Base-by-base conservation (phyloP, 1,139 yeast species). In the Spencermartinsiella ligniputridi region DNA sequence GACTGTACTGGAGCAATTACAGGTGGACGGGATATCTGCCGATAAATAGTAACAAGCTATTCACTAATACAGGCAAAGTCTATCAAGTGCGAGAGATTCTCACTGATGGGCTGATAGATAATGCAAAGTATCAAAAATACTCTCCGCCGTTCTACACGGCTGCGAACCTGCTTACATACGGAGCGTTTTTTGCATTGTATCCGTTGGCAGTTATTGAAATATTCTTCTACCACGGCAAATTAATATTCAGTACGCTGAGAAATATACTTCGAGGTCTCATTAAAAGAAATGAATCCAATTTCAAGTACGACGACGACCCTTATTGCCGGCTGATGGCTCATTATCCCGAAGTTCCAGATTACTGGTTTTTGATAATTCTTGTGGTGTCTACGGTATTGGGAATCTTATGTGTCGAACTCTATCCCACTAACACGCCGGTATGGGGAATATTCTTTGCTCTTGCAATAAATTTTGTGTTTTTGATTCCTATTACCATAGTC, bases 331-430 rank as follows among this genome's bases (percentile, higher is more conserved):
- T 78, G 75, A 78, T 78, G 81, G 54, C 69, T 21, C 64, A 63
- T 21, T 55, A 78, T 83, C 11, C 71, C 25, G 83, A 79, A 52
- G 83, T 78, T 33, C 84, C 84, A n/a, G 79, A 76, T 46, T 74
- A 75, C 74, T 76, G 76, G 70, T 79, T 74, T 52, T 52, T 74
- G 19, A 41, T 63, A 11, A 67, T 78, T 21, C 64, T 79, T 48
- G 47, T 72, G 11, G 51, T 71, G 25, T 69, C 82, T 2, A 54
- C 78, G 2, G 70, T 67, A 3, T 64, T 78, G 45, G 80, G 75
- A 19, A 68, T 78, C 30, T 47, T 73, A 61, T 75, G 49, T 54
- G 68, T 77, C 19, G 56, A 71, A 49, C 52, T 76, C 75, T 48
- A 71, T 60, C 68, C 61, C n/a, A 55, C 68, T 3, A 55, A 63